Conservation (phyloP, 345 rosid species). For the Eucalyptus victrix region DNA sequence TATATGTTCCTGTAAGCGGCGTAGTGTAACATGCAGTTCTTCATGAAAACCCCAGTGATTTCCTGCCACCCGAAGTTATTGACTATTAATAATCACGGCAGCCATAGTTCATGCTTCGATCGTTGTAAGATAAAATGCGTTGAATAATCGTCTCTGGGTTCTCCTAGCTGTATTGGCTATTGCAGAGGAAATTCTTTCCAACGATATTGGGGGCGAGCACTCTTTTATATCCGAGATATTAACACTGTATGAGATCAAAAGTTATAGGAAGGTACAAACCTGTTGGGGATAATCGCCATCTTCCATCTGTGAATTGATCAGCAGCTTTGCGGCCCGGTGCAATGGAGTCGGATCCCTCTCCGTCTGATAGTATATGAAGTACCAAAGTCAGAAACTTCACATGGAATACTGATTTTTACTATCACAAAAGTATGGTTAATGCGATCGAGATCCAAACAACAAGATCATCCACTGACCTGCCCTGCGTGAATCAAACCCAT, state of each 20-base stretch:
- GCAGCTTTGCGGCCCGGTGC: conserved; percentile 48
- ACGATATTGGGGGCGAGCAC: background rate
- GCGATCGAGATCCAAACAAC: background rate
- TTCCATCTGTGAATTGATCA: conserved; percentile 57
- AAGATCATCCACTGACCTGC: conserved; percentile 16
- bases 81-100: background rate
- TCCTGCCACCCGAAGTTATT: conserved; percentile 4
- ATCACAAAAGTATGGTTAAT: background rate
- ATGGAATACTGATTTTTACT: background rate
- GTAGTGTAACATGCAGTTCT: conserved; percentile 32
- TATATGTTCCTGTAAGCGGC: conserved; percentile 22
- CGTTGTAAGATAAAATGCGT: background rate
- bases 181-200: background rate
- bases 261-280: conserved; percentile 5
- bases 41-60: conserved; percentile 25
- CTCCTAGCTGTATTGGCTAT: background rate
- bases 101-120: background rate
- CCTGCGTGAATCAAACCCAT: conserved; percentile 35
- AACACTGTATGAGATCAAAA: background rate
- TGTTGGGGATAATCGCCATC: conserved; percentile 62
- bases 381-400: background rate
- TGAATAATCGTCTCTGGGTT: background rate
- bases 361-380: conserved; percentile 1
- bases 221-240: background rate
- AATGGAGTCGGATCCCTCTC: conserved; percentile 55